Conservation (phyloP, 192 early-diverging fungal genomes). For the Jimgerdemannia flammicorona region DNA sequence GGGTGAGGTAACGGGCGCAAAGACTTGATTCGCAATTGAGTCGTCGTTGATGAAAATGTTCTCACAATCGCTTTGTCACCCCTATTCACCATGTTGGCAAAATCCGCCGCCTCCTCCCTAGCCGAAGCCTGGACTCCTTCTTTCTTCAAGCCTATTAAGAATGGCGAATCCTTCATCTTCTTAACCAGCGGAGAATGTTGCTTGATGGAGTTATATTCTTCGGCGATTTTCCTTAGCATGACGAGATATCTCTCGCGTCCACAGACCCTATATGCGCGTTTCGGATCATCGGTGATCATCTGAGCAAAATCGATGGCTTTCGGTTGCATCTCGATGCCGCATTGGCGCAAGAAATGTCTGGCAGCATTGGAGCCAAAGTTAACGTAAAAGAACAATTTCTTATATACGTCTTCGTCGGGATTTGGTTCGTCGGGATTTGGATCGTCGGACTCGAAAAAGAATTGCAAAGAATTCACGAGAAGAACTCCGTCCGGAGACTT, state of each 20-base stretch:
- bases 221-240: constrained; percentile 69
- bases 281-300: constrained; percentile 48
- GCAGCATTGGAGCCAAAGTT: constrained; percentile 74
- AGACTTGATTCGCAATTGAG: constrained; percentile 62
- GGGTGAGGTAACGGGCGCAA: constrained; percentile 68
- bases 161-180: constrained; percentile 57
- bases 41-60: constrained; percentile 83
- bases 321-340: constrained; percentile 81
- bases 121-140: not conserved
- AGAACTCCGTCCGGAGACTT: not conserved
- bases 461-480: constrained; percentile 36
- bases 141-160: constrained; percentile 60
- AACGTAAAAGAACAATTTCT: constrained; percentile 48
- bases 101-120: not conserved
- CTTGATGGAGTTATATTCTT: constrained; percentile 46
- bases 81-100: not conserved
- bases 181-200: constrained; percentile 38
- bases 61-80: constrained; percentile 29
- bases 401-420: constrained; percentile 22
- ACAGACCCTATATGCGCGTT: constrained; percentile 20
- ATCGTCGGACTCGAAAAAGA: constrained; percentile 49
- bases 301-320: constrained; percentile 65
- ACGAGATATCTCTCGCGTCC: constrained; percentile 64
- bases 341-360: constrained; percentile 65
- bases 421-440: constrained; percentile 9